These are phyloP conservation scores for Tinospora cordifolia DNA, from an alignment of 164 flowering plant species.

Conservation along the genomic window DNA sequence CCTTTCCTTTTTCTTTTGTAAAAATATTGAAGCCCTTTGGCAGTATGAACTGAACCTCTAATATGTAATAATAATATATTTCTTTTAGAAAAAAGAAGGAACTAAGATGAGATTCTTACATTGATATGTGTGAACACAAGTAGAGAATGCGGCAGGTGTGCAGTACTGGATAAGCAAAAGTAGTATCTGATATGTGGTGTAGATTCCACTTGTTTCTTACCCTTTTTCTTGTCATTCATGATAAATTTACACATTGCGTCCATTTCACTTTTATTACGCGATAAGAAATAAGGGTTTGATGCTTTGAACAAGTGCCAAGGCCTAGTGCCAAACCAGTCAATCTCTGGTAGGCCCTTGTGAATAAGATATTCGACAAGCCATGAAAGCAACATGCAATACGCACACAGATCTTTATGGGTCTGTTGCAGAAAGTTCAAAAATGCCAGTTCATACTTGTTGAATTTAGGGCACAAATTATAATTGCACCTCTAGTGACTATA, in stretches of 20 bases:
- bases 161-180: neutral
- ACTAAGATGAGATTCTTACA: neutral
- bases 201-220: conserved; percentile 1
- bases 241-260: neutral
- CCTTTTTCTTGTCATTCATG: neutral
- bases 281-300: neutral
- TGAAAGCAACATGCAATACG: neutral
- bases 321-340: neutral
- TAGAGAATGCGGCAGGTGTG: neutral
- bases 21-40: neutral
- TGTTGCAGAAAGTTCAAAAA: no score
- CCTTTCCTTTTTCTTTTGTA: neutral
- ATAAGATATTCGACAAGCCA: neutral
- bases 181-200: neutral
- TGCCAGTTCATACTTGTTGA: no score
- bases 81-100: neutral
- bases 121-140: neutral
- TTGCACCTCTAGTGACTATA: no score
- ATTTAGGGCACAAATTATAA: no score
- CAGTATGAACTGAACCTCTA: conserved; percentile 1
- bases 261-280: neutral
- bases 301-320: conserved; percentile 4
- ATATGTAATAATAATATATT: no score
- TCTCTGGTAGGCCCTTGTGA: neutral
- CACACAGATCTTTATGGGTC: neutral